Evolutionary conservation across 768 basidiomycete genomes (phyloP), one percentile per base, ranked within the genome.

Genomic region (Hericium coralloides): DNA sequence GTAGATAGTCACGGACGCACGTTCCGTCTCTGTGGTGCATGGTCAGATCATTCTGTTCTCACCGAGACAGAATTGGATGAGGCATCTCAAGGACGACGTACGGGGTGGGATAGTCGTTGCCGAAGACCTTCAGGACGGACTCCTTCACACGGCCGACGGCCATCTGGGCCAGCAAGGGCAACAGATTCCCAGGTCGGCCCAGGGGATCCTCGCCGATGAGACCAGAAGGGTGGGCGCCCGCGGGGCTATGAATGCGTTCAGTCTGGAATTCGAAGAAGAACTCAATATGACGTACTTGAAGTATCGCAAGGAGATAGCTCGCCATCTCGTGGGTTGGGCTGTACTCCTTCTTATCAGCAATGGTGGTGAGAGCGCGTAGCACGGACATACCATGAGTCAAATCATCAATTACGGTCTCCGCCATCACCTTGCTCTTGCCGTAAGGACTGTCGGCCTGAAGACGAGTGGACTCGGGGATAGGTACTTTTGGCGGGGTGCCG

Each of bases 181-280:
- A 74, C 43, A 99, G 79, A 71, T 99, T 99, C 55, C 90, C 93
- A 7, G 97, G 97, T 55, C 92, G 85, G 38, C 97, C 97, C 49
- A 81, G 78, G n/a, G 97, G 97, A 65, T 98, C 95, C 71, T 99
- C 97, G 20, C 97, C 97, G 55, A 99, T 95, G 59, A 77, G 71
- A 43, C 97, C 97, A 20, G 94, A 97, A 2, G 94, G 92, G 70
- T 98, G 95, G 1, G 95, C 95, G n/a, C 97, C 97, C 38, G 92
- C 97, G 60, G 97, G 97, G 71, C 92, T 95, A 45, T 50, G 64
- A 0, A 20, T 9, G 43, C 52, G 2, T 23, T 58, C 49, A 62
- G 49, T 18, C 26, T 36, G 49, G 38, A 52, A 39, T 53, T 41
- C 36, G 52, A 12, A 20, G 10, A 5, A 48, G 38, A 25, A 18